A percentile compares a stretch with the other conserved stretches of the same genome.
These are phyloP conservation scores for Barnettozyma pratensis DNA, from an alignment of 805 yeast species.

Conservation along the genomic window DNA sequence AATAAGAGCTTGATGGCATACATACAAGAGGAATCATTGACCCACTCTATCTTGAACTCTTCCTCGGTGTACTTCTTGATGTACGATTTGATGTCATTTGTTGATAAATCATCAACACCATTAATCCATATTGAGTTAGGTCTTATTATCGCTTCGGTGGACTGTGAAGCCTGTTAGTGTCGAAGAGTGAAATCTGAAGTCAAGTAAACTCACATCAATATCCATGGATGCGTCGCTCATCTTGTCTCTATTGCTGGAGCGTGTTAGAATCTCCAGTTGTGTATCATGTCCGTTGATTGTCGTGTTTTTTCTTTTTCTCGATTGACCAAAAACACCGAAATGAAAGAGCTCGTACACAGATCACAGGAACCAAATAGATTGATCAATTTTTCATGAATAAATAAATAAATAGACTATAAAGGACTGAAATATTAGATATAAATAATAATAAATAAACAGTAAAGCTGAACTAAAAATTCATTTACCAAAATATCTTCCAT, in stretches of 20 bases:
- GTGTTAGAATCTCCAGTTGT: too few relatives aligned
- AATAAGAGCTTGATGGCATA: neutral
- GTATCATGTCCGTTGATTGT: too few relatives aligned
- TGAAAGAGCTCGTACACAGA: too few relatives aligned
- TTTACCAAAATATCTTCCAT: constrained; percentile 47
- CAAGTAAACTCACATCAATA: constrained; percentile 13
- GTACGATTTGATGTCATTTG: constrained; percentile 18
- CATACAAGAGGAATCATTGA: constrained; percentile 22
- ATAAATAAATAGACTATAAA: too few relatives aligned
- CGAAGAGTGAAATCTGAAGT: neutral
- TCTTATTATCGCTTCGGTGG: constrained; percentile 14
- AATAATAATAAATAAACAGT: too few relatives aligned
- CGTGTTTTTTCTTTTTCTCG: neutral
- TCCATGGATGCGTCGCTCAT: constrained; percentile 15
- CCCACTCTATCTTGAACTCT: constrained; percentile 23
- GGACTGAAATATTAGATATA: too few relatives aligned
- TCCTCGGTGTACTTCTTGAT: constrained; percentile 13
- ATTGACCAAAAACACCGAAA: too few relatives aligned
- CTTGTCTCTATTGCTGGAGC: neutral
- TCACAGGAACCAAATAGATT: too few relatives aligned
- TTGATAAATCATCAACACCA: constrained; percentile 26
- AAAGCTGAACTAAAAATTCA: neutral
- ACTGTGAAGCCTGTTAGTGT: neutral
- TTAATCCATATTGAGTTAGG: constrained; percentile 18
- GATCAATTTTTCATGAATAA: too few relatives aligned